These are phyloP conservation scores for Sordariomycetes sp. DNA, from an alignment of 2,329 filamentous ascomycete genomes.

Conservation along the genomic window DNA sequence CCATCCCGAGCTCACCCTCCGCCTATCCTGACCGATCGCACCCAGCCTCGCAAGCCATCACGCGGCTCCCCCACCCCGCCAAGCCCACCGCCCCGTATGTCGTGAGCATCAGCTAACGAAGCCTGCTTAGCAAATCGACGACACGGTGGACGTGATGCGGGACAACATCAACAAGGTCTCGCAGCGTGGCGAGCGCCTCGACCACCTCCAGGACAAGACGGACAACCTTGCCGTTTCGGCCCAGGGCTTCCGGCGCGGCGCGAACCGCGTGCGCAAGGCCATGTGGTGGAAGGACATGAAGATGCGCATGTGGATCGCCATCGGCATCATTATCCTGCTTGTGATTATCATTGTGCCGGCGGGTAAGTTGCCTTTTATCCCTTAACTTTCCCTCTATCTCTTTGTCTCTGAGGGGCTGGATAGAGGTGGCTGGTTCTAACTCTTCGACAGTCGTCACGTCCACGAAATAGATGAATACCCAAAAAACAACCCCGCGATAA, in stretches of 20 bases:
- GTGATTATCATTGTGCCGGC: conserved; percentile 88
- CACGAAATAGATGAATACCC: conserved; percentile 1
- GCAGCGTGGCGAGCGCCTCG: conserved; percentile 79
- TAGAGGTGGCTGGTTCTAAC: background rate
- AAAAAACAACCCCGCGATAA: background rate
- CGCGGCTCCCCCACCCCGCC: background rate
- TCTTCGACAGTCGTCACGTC: conserved; percentile 2
- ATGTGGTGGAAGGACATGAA: conserved; percentile 99
- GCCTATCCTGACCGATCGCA: background rate
- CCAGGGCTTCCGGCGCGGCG: conserved; percentile 88
- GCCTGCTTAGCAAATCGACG: conserved; percentile 78
- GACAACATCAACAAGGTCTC: conserved; percentile 97
- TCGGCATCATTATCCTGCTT: conserved; percentile 81
- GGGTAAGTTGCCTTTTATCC: conserved; percentile 37
- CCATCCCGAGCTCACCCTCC: no score
- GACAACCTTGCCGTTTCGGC: conserved; percentile 87
- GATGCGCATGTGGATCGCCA: conserved; percentile 95
- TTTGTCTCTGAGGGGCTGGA: background rate
- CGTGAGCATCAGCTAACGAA: background rate
- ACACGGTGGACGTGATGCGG: conserved; percentile 88
- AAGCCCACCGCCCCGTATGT: background rate
- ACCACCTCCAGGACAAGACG: conserved; percentile 85
- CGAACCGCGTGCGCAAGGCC: conserved; percentile 90
- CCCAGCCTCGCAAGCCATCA: background rate
- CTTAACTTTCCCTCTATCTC: background rate